phyloP scores from a whole-genome alignment of 371 early-diverging fungal species.

The Dichotomocladium elegans region DNA sequence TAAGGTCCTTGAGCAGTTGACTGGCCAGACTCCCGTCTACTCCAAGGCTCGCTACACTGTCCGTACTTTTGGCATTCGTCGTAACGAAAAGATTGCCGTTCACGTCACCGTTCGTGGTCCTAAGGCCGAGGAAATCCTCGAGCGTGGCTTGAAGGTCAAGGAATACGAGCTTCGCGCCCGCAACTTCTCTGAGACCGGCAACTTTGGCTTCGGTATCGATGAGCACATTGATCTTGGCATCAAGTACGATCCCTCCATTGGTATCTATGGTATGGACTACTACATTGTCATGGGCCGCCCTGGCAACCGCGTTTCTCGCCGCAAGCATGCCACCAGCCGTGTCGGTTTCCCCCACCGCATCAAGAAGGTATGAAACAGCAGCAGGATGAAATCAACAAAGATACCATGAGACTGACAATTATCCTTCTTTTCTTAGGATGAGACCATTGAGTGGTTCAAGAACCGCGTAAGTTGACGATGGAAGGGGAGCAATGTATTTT shows the following conservation, averaged over 20 bases:
- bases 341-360: slow-evolving; percentile 96
- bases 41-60: slow-evolving; percentile 99
- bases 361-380: slow-evolving; percentile 71
- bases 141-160: slow-evolving; percentile 99
- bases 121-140: slow-evolving; percentile 88
- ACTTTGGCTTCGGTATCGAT: slow-evolving; percentile 99
- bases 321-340: slow-evolving; percentile 86
- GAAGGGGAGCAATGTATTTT: not conserved
- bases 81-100: slow-evolving; percentile 99
- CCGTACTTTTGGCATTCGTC: slow-evolving; percentile 99
- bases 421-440: too few relatives aligned
- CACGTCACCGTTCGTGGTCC: slow-evolving; percentile 98
- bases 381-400: too few relatives aligned
- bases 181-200: slow-evolving; percentile 98
- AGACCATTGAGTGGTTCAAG: slow-evolving; percentile 87
- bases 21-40: slow-evolving; percentile 99
- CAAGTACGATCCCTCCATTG: slow-evolving; percentile 99
- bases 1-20: slow-evolving; percentile 99
- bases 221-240: slow-evolving; percentile 99
- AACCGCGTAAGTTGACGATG: slow-evolving; percentile 51
- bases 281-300: slow-evolving; percentile 98
- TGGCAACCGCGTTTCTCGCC: slow-evolving; percentile 95
- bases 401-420: too few relatives aligned
- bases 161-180: slow-evolving; percentile 96
- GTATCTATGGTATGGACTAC: slow-evolving; percentile 99